Base-by-base conservation (phyloP, 495 filamentous ascomycete genomes). In the Hypoxylon subgilvum region DNA sequence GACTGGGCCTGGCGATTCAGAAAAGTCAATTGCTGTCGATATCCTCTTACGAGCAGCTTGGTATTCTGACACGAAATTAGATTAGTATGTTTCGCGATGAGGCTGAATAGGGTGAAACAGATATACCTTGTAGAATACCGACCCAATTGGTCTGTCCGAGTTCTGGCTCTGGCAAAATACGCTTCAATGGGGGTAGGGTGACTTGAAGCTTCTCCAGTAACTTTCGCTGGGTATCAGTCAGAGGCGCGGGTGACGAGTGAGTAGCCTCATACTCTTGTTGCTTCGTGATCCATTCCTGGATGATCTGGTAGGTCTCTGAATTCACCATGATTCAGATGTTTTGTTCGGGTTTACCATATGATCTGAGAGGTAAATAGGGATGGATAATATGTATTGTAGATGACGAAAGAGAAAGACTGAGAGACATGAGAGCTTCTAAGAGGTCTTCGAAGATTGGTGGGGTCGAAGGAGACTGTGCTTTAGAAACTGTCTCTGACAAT, bases 201-300 rank as follows among this genome's bases (percentile, higher is more conserved):
- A 39, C 21, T 25, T 63, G 63, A 18, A 80, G 68, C 0, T 66
- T 59, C 27, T 57, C 30, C 16, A 79, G 50, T 28, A 70, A 63
- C 12, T 63, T 65, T 10, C 61, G 53, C 39, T 76, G 65, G 0
- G 39, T n/a, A 2, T 67, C 60, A 10, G 73, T 71, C 16, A 78
- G 43, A 0, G 68, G 65, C 1, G 55, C 46, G 0, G 71, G 69
- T 43, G 58, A 39, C 1, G 64, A 27, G 18, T 57, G 31, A 9
- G 18, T 23, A 18, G 39, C 14, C 43, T 67, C 67, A 22, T 61
- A 58, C 0, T 49, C 43, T 30, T 71, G 65, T 18, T 74, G 71
- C 34, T 66, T 44, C 12, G 47, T 56, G 46, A 77, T 63, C 72
- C 74, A 79, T 17, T 49, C 65, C 30, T 69, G 68, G 49, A 79